phyloP scores from a whole-genome alignment of 805 yeast species.

The Starmerella roubikii region DNA sequence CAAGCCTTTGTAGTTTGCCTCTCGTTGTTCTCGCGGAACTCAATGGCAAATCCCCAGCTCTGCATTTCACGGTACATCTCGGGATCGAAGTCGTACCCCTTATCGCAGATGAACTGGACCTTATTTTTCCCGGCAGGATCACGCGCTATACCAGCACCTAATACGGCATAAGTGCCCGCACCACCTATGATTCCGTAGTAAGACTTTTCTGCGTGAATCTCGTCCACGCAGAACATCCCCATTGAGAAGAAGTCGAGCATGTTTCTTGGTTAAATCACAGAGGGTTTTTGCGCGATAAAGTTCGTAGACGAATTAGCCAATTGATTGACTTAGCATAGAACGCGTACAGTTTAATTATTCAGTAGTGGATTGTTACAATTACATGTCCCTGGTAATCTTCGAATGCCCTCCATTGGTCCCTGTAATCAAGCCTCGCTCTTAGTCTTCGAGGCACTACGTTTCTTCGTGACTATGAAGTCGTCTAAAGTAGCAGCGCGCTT shows the following conservation, averaged over 20 bases:
- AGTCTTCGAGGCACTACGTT: too few species aligned
- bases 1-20: slow-evolving; percentile 71
- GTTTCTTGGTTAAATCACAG: neutral
- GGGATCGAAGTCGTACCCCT: slow-evolving; percentile 64
- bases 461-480: slow-evolving; percentile 3
- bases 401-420: too few species aligned
- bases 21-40: slow-evolving; percentile 37
- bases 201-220: slow-evolving; percentile 44
- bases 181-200: slow-evolving; percentile 61
- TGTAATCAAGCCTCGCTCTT: too few species aligned
- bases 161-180: slow-evolving; percentile 69
- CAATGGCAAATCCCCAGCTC: slow-evolving; percentile 49
- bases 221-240: slow-evolving; percentile 88
- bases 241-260: slow-evolving; percentile 39
- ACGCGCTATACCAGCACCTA: slow-evolving; percentile 53
- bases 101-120: slow-evolving; percentile 63
- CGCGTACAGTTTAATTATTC: too few species aligned
- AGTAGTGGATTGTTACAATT: too few species aligned
- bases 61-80: slow-evolving; percentile 33
- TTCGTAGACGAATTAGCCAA: too few species aligned
- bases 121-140: slow-evolving; percentile 25
- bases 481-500: neutral
- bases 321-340: too few species aligned
- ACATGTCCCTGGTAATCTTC: too few species aligned
- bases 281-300: too few species aligned